A percentile compares a stretch with the other conserved stretches of the same genome.
Conservation (phyloP, 805 yeast genomes). For the Ogataea neopini region DNA sequence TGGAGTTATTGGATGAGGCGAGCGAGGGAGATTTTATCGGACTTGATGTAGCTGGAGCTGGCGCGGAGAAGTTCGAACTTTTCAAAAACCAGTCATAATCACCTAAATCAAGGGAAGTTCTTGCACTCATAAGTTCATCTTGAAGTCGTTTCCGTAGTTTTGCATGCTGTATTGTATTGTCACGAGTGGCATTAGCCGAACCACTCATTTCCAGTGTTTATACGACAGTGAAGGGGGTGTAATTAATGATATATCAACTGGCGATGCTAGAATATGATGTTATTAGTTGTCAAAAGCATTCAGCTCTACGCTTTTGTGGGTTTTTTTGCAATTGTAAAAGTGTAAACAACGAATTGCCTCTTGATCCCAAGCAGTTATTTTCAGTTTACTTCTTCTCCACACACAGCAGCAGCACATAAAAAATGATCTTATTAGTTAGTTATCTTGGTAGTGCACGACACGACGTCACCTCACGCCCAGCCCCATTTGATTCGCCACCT, state of each 20-base stretch:
- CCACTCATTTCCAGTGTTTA: constrained; percentile 5
- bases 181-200: constrained; percentile 14
- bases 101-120: constrained; percentile 23
- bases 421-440: constrained; percentile 2
- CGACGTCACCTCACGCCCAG: not conserved
- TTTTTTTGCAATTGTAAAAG: too few species aligned
- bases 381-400: not conserved
- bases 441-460: constrained; percentile 1
- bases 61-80: constrained; percentile 16
- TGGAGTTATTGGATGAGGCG: constrained; percentile 24
- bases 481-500: not conserved
- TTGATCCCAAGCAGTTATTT: not conserved
- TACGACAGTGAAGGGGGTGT: not conserved
- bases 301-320: not conserved
- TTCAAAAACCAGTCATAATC: constrained; percentile 37
- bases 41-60: constrained; percentile 12
- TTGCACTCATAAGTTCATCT: constrained; percentile 25
- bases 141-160: constrained; percentile 32
- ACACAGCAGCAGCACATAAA: constrained; percentile 3
- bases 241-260: too few species aligned
- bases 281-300: not conserved
- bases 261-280: not conserved
- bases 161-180: constrained; percentile 30
- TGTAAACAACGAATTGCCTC: too few species aligned
- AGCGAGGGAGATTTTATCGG: constrained; percentile 32